Evolutionary conservation across 2,329 filamentous ascomycete species (phyloP).

Genomic region (Aspergillus fumigatiaffinis): DNA sequence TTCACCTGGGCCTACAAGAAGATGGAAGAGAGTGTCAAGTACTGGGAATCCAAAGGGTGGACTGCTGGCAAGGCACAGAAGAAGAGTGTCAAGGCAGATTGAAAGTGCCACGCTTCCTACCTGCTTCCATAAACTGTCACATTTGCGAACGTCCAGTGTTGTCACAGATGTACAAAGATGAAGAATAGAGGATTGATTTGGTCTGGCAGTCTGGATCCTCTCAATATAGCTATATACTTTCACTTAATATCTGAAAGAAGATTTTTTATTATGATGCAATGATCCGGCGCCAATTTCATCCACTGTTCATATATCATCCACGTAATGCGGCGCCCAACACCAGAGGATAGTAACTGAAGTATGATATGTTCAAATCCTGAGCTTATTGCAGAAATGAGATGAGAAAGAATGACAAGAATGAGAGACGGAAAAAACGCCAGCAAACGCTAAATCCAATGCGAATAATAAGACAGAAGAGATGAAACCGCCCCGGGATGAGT

Average conservation of each 20-base stretch:
- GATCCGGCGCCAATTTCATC: background rate
- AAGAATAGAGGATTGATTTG: background rate
- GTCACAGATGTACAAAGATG: background rate
- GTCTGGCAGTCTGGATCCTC: background rate
- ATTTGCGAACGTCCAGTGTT: background rate
- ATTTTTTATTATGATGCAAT: background rate
- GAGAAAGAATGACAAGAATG: background rate
- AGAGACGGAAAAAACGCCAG: background rate
- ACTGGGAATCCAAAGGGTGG: conserved; percentile 40
- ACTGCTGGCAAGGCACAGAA: conserved; percentile 30
- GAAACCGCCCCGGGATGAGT: background rate
- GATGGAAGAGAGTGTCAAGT: conserved; percentile 45
- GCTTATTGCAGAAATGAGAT: background rate
- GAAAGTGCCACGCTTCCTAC: background rate
- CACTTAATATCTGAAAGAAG: background rate
- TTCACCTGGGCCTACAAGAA: conserved; percentile 47
- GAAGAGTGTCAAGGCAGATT: conserved; percentile 35
- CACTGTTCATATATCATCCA: background rate
- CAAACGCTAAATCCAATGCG: background rate
- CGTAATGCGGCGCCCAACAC: background rate
- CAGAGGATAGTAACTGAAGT: background rate
- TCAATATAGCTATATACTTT: background rate
- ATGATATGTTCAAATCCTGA: background rate
- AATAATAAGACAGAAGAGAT: background rate
- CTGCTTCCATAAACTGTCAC: background rate